These are phyloP conservation scores for Penicillium sp. DNA, from an alignment of 2,329 filamentous ascomycete species.

Conservation along the genomic window DNA sequence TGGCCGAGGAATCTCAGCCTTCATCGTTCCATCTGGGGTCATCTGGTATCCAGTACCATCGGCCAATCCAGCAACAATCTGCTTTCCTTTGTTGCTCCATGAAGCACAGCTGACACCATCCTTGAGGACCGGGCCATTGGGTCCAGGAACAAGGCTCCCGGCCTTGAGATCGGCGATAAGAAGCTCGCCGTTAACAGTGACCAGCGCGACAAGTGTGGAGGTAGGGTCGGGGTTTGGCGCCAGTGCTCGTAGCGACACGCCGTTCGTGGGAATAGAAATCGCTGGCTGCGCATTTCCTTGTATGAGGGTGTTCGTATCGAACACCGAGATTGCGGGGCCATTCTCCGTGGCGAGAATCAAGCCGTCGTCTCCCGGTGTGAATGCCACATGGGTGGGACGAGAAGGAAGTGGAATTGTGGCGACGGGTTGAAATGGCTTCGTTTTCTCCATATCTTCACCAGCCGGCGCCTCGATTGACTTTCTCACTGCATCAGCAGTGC, in stretches of 20 bases:
- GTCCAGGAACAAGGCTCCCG: conserved; percentile 55
- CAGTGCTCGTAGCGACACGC: conserved; percentile 69
- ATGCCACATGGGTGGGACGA: conserved; percentile 82
- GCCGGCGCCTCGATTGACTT: conserved; percentile 66
- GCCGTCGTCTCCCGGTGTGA: conserved; percentile 84
- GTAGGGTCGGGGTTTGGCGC: conserved; percentile 71
- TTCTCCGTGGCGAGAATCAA: conserved; percentile 78
- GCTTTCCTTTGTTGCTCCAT: conserved; percentile 93
- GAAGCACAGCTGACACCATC: conserved; percentile 76
- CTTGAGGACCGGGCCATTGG: conserved; percentile 66
- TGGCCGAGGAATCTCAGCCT: conserved; percentile 76
- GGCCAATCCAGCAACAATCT: conserved; percentile 79
- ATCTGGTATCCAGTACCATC: conserved; percentile 81
- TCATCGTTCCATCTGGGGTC: conserved; percentile 73
- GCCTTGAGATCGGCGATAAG: conserved; percentile 78
- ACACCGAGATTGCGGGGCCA: conserved; percentile 79
- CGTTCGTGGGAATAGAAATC: conserved; percentile 75
- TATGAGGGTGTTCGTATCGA: conserved; percentile 68
- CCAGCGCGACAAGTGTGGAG: conserved; percentile 71
- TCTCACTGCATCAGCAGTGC: conserved; percentile 73
- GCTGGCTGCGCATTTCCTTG: conserved; percentile 65
- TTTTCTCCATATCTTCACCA: conserved; percentile 57
- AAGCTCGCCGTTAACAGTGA: conserved; percentile 77
- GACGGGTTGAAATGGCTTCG: conserved; percentile 70
- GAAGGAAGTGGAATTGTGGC: conserved; percentile 69